Evolutionary conservation across 129 eudicot species (phyloP).

Genomic region (Heracleum sosnowskyi): DNA sequence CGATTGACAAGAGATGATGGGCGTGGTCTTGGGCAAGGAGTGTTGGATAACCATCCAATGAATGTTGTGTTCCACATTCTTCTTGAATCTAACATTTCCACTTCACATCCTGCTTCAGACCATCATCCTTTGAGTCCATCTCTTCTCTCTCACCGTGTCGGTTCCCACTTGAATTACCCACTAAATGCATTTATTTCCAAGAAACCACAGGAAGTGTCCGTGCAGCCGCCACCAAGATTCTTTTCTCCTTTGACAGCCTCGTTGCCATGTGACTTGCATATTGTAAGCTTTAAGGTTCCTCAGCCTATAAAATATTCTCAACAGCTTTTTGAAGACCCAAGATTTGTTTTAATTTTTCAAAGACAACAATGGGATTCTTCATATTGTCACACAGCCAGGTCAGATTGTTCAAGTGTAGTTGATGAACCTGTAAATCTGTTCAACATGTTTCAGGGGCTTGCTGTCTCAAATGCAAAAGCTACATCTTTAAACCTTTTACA

Average conservation of each 20-base stretch:
- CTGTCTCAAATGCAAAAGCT: slow-evolving; percentile 63
- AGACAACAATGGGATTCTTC: slow-evolving; percentile 85
- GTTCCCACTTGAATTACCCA: slow-evolving; percentile 85
- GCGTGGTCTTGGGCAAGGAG: slow-evolving; percentile 99
- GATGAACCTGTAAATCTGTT: slow-evolving; percentile 62
- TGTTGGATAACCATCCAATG: slow-evolving; percentile 80
- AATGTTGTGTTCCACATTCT: slow-evolving; percentile 70
- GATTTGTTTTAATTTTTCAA: slow-evolving; percentile 46
- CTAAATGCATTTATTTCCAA: slow-evolving; percentile 69
- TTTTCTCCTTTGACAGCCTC: slow-evolving; percentile 79
- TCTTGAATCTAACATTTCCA: slow-evolving; percentile 62
- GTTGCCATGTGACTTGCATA: slow-evolving; percentile 86
- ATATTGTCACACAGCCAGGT: slow-evolving; percentile 65
- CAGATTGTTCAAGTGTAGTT: slow-evolving; percentile 58
- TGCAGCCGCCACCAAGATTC: slow-evolving; percentile 80
- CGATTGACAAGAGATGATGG: slow-evolving; percentile 83
- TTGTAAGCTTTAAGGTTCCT: slow-evolving; percentile 82
- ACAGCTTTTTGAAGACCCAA: slow-evolving; percentile 49
- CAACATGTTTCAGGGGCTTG: slow-evolving; percentile 63
- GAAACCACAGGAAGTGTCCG: slow-evolving; percentile 56
- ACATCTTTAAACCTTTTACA: slow-evolving; percentile 83
- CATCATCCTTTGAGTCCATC: slow-evolving; percentile 64
- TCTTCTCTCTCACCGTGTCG: slow-evolving; percentile 80
- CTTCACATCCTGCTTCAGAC: slow-evolving; percentile 30
- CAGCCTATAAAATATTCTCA: slow-evolving; percentile 61